These are phyloP conservation scores for Aspergillus egyptiacus DNA, from an alignment of 495 filamentous ascomycete genomes.

Conservation along the genomic window DNA sequence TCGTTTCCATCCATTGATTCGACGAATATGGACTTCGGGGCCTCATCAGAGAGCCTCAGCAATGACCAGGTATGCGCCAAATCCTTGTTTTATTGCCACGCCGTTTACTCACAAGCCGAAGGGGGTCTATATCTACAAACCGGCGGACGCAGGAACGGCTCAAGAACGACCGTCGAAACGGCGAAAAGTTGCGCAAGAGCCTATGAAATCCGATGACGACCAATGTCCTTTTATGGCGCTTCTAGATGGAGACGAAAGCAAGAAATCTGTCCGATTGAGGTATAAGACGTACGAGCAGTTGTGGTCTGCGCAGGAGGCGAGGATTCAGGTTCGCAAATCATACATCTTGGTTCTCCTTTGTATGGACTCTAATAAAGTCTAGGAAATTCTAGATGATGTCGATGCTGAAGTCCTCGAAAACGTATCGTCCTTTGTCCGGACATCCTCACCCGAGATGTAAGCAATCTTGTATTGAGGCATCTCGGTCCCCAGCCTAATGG, in stretches of 20 bases:
- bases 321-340: constrained; percentile 56
- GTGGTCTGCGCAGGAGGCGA: constrained; percentile 62
- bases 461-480: not conserved
- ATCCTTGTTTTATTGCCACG: not conserved
- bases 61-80: constrained; percentile 43
- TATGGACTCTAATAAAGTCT: constrained; percentile 5
- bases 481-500: constrained; percentile 12
- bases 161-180: constrained; percentile 57
- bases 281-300: constrained; percentile 55
- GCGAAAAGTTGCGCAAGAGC: constrained; percentile 45
- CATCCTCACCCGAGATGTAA: constrained; percentile 43
- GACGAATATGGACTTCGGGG: constrained; percentile 23
- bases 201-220: constrained; percentile 14
- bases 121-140: constrained; percentile 67
- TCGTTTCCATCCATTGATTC: constrained; percentile 9
- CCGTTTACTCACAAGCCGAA: constrained; percentile 28
- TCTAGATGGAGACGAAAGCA: constrained; percentile 55
- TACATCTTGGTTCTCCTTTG: not conserved
- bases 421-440: constrained; percentile 60
- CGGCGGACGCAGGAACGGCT: constrained; percentile 33
- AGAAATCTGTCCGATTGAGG: constrained; percentile 47
- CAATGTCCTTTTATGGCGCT: constrained; percentile 51
- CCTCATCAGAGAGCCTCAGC: constrained; percentile 27
- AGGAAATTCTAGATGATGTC: constrained; percentile 38
- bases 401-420: constrained; percentile 56